Evolutionary conservation across 345 rosid species (phyloP).

Genomic region (Linum tenue): DNA sequence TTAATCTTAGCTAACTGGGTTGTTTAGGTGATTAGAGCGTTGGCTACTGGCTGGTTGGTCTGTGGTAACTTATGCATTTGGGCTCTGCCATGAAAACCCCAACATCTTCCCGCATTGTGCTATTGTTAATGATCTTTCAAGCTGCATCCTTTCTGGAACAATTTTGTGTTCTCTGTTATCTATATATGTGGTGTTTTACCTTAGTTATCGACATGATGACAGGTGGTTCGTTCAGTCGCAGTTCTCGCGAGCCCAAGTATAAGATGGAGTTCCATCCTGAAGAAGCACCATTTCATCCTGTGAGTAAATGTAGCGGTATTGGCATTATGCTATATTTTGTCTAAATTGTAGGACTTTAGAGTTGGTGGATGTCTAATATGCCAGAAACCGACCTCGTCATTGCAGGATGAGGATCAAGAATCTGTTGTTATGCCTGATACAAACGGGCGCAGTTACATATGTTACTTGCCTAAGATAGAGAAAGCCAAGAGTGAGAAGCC

Average conservation of each 20-base stretch:
- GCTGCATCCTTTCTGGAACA: background rate
- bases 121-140: background rate
- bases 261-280: slow-evolving; percentile 62
- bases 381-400: background rate
- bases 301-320: slow-evolving; percentile 24
- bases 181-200: background rate
- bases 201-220: slow-evolving; percentile 7
- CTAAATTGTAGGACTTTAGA: too few species aligned
- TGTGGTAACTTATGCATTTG: background rate
- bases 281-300: slow-evolving; percentile 69
- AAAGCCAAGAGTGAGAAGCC: slow-evolving; percentile 41
- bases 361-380: background rate
- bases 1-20: too few species aligned
- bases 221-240: slow-evolving; percentile 65
- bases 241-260: slow-evolving; percentile 75
- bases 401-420: slow-evolving; percentile 72
- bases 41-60: too few species aligned
- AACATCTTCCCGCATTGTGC: background rate
- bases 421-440: slow-evolving; percentile 59
- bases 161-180: background rate
- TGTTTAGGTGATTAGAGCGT: too few species aligned
- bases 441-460: slow-evolving; percentile 46
- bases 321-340: too few species aligned
- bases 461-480: slow-evolving; percentile 83
- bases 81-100: background rate